These are phyloP conservation scores for Boletellus dicymbophilus DNA, from an alignment of 1,284 basidiomycete genomes.

Conservation along the genomic window DNA sequence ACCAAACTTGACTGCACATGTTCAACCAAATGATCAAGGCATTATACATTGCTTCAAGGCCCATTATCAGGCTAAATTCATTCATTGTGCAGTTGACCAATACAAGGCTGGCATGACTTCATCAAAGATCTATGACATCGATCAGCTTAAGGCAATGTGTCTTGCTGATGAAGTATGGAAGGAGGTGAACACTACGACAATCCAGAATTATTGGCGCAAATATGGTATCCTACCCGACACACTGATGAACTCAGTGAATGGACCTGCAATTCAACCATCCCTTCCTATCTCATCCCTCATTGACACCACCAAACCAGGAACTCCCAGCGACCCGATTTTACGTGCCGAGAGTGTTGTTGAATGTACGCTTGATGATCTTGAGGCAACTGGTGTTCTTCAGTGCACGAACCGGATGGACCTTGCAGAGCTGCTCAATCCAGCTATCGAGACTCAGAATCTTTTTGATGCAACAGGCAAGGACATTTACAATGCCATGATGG, in stretches of 20 bases:
- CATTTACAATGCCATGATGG: background rate
- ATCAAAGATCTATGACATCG: slow-evolving; percentile 32
- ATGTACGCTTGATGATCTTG: background rate
- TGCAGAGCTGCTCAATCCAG: background rate
- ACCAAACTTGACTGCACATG: background rate
- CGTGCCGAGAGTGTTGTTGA: background rate
- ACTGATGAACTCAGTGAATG: background rate
- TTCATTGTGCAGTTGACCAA: background rate
- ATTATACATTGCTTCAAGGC: background rate
- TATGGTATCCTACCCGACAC: background rate
- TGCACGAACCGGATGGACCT: background rate
- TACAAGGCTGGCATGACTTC: background rate
- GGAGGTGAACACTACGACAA: slow-evolving; percentile 4
- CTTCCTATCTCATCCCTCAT: too few species aligned
- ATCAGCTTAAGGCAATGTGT: slow-evolving; percentile 36
- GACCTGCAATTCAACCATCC: background rate
- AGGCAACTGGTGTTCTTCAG: background rate
- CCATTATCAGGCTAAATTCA: background rate
- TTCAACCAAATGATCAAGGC: background rate
- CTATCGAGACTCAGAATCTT: background rate
- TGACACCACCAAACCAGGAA: background rate
- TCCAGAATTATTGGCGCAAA: slow-evolving; percentile 5
- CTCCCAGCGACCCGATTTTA: background rate
- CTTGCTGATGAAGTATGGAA: slow-evolving; percentile 21
- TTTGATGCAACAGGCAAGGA: background rate